Conservation (phyloP, 495 filamentous ascomycete genomes). For the Penicillium goetzii region DNA sequence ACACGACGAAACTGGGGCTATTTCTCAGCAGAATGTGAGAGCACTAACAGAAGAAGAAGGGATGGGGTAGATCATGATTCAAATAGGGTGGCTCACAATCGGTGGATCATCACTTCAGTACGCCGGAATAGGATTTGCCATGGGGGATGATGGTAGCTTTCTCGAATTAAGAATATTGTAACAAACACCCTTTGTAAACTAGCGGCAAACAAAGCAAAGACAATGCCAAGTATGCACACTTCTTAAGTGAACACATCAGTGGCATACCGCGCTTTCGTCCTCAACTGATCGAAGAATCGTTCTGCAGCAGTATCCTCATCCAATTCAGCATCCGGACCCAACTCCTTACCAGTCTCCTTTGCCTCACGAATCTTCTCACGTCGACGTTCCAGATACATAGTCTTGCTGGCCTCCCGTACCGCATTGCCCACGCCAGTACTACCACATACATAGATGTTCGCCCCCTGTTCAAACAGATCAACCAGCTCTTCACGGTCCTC, state of each 20-base stretch:
- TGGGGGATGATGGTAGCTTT: not conserved
- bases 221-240: not conserved
- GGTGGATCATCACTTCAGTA: not conserved
- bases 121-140: not conserved
- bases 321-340: conserved; percentile 43
- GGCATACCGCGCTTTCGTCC: conserved; percentile 63
- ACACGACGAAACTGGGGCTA: conserved; percentile 17
- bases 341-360: conserved; percentile 38
- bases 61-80: not conserved
- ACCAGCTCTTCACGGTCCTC: conserved; percentile 54
- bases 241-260: conserved; percentile 64
- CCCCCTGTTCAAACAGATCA: conserved; percentile 59
- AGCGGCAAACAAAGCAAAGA: not conserved
- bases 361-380: conserved; percentile 41
- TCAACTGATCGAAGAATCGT: conserved; percentile 59
- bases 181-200: not conserved
- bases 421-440: conserved; percentile 62
- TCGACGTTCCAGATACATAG: conserved; percentile 51
- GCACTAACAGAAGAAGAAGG: not conserved
- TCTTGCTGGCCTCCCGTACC: conserved; percentile 56
- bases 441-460: conserved; percentile 71
- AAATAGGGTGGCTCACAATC: not conserved
- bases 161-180: not conserved
- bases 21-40: not conserved
- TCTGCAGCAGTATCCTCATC: conserved; percentile 44